Evolutionary conservation across 352 stramenopile genomes (phyloP).

Genomic region (Phytophthora litchii): DNA sequence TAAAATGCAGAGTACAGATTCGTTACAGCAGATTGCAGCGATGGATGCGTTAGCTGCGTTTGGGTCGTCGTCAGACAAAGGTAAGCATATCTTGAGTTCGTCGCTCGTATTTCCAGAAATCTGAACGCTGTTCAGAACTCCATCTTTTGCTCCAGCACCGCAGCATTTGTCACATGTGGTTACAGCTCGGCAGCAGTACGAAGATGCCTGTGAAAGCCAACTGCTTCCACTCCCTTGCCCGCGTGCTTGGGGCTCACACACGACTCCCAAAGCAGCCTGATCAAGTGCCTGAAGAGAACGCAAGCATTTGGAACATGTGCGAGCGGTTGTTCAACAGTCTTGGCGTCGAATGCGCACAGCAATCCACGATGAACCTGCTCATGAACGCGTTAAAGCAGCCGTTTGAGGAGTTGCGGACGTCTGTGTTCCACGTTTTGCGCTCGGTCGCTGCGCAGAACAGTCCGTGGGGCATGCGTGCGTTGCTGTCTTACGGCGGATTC

Average conservation of each 20-base stretch:
- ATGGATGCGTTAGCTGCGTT: constrained; percentile 87
- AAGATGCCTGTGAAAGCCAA: constrained; percentile 81
- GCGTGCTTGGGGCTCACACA: constrained; percentile 59
- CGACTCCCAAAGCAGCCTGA: constrained; percentile 40
- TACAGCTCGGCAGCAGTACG: constrained; percentile 59
- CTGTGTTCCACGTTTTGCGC: constrained; percentile 77
- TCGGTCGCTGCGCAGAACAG: constrained; percentile 84
- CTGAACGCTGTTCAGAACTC: constrained; percentile 53
- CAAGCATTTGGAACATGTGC: constrained; percentile 67
- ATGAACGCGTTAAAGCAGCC: constrained; percentile 85
- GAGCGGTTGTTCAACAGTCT: constrained; percentile 72
- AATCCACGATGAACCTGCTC: constrained; percentile 64
- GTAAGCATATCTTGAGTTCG: constrained; percentile 27
- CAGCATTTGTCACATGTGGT: constrained; percentile 62
- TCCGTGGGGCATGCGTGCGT: constrained; percentile 66
- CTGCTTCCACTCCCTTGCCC: constrained; percentile 70
- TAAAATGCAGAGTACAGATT: constrained; percentile 68
- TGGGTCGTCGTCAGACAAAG: constrained; percentile 79
- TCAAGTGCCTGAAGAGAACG: constrained; percentile 57
- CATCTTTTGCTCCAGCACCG: constrained; percentile 75
- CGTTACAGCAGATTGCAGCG: constrained; percentile 79
- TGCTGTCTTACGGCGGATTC: constrained; percentile 82
- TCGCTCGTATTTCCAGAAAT: background rate
- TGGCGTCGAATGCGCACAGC: constrained; percentile 54
- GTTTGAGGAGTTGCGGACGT: constrained; percentile 82